Percentiles rank a stretch among this genome's conserved stretches.
phyloP scores from a whole-genome alignment of 176 grass and related monocot genomes.

The Bromus sterilis region DNA sequence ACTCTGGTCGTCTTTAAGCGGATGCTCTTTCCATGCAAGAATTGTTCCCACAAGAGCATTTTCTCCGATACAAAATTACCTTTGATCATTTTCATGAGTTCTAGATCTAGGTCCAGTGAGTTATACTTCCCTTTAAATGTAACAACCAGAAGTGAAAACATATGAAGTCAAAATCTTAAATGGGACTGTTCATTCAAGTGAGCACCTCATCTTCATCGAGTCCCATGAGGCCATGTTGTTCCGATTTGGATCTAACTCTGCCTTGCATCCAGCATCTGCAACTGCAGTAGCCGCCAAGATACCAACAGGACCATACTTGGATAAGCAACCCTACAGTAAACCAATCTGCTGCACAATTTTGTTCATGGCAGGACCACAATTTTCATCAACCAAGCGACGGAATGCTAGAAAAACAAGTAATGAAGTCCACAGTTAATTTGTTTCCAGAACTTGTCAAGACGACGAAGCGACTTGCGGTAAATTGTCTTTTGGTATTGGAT shows the following conservation, averaged over 20 bases:
- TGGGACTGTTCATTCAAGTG: background rate
- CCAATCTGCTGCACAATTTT: constrained; percentile 66
- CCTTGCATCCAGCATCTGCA: constrained; percentile 56
- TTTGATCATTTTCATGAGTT: constrained; percentile 12
- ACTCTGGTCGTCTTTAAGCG: constrained; percentile 44
- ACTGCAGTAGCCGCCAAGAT: constrained; percentile 58
- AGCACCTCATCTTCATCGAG: constrained; percentile 17
- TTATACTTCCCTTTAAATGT: constrained; percentile 40
- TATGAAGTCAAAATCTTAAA: constrained; percentile 19
- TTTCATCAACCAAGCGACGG: constrained; percentile 35
- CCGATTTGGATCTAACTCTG: constrained; percentile 40
- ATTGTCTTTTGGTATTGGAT: background rate
- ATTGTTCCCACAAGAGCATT: constrained; percentile 20
- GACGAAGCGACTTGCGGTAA: background rate
- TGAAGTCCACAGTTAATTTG: constrained; percentile 31
- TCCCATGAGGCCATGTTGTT: constrained; percentile 41
- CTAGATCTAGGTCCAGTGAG: constrained; percentile 25
- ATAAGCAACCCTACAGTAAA: constrained; percentile 39
- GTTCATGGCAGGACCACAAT: constrained; percentile 24
- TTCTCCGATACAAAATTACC: constrained; percentile 36
- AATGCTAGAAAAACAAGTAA: constrained; percentile 13
- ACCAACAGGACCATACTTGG: constrained; percentile 44
- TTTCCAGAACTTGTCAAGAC: background rate
- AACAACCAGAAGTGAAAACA: background rate
- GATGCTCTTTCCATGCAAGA: constrained; percentile 46